Percentiles rank a stretch among this genome's conserved stretches.
These are phyloP conservation scores for Ceratobasidium papillatum DNA, from an alignment of 1,284 basidiomycete genomes.

Conservation along the genomic window DNA sequence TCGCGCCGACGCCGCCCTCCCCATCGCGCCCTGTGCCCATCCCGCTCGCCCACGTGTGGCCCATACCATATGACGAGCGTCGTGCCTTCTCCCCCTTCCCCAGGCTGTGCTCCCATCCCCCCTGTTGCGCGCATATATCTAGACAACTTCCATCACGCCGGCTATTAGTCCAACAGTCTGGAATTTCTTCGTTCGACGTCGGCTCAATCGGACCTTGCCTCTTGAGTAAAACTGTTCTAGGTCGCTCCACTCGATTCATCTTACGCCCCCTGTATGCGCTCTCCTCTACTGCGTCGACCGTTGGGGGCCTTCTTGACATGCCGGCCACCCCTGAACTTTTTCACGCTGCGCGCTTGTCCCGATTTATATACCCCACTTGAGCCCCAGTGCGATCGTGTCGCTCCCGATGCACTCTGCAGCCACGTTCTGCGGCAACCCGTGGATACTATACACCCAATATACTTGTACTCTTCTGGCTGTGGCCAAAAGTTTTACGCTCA, in stretches of 20 bases:
- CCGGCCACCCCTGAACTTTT: conserved; percentile 6
- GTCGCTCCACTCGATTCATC: background rate
- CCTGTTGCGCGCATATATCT: background rate
- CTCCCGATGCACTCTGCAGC: background rate
- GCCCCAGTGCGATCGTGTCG: background rate
- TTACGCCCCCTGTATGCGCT: conserved; percentile 10
- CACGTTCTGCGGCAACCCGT: background rate
- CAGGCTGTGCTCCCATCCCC: conserved; percentile 15
- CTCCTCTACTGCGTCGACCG: background rate
- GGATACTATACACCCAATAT: background rate
- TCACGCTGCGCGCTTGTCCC: background rate
- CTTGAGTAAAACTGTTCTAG: background rate
- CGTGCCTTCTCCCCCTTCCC: background rate
- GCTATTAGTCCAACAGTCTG: conserved; percentile 2
- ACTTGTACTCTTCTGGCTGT: background rate
- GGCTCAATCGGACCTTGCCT: conserved; percentile 25
- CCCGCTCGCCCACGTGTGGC: background rate
- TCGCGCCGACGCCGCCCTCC: background rate
- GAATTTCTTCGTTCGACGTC: conserved; percentile 9
- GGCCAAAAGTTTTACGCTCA: too few species aligned
- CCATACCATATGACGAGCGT: conserved; percentile 2
- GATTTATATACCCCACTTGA: conserved; percentile 12
- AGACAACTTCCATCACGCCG: conserved; percentile 3
- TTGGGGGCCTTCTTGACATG: background rate
- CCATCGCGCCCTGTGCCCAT: background rate